phyloP scores from a whole-genome alignment of 805 yeast species.

The Saturnispora sekii region DNA sequence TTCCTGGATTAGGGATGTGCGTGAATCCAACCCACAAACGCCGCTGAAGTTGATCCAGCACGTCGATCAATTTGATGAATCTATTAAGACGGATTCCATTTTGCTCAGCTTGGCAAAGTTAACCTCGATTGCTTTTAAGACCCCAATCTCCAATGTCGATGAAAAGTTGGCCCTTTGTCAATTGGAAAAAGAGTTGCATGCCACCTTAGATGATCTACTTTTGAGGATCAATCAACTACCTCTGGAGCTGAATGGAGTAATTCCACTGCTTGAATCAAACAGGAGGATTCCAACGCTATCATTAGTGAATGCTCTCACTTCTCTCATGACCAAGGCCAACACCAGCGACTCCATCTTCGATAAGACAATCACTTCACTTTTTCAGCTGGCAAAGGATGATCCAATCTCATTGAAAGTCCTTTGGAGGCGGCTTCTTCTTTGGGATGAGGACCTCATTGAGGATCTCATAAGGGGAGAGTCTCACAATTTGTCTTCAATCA shows the following conservation, averaged over 20 bases:
- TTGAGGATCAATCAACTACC: neutral
- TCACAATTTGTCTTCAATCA: neutral
- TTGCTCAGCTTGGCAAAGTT: conserved; percentile 65
- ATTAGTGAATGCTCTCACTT: neutral
- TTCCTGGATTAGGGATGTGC: conserved; percentile 66
- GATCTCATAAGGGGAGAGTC: neutral
- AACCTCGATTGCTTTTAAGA: conserved; percentile 35
- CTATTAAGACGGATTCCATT: conserved; percentile 38
- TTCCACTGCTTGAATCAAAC: neutral
- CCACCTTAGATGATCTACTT: neutral
- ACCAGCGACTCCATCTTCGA: neutral
- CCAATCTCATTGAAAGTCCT: neutral
- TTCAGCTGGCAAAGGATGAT: neutral
- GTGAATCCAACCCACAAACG: conserved; percentile 41
- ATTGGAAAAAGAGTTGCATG: neutral
- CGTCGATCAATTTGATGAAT: conserved; percentile 31
- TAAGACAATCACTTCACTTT: neutral
- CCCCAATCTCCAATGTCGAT: conserved; percentile 8
- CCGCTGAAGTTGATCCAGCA: conserved; percentile 36
- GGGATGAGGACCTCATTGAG: conserved; percentile 1
- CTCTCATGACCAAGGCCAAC: neutral
- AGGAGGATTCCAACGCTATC: neutral
- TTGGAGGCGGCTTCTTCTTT: conserved; percentile 3
- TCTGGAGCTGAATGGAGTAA: neutral
- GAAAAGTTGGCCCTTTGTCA: neutral